Evolutionary conservation across 257 asterid species (phyloP).

Genomic region (Echium plantagineum): DNA sequence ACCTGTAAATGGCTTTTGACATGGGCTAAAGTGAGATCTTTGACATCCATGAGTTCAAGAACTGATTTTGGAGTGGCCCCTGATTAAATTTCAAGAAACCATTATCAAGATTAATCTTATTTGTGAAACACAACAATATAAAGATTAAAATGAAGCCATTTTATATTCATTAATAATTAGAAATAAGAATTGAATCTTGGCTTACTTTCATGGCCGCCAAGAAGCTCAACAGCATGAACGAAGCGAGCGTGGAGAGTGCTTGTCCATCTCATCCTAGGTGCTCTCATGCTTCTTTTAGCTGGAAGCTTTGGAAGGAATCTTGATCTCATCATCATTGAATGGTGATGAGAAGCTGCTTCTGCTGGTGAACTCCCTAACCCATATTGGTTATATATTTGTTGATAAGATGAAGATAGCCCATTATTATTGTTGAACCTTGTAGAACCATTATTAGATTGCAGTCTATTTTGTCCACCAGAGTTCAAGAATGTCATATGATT

Average conservation of each 20-base stretch:
- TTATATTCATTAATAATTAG: too few relatives aligned
- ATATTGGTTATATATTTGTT: conserved; percentile 20
- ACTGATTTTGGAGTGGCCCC: conserved; percentile 96
- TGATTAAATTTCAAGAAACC: conserved; percentile 9
- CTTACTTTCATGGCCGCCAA: conserved; percentile 99
- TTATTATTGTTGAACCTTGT: conserved; percentile 11
- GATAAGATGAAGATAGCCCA: conserved; percentile 28
- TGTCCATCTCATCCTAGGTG: conserved; percentile 92
- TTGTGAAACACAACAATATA: neutral
- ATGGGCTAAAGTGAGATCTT: conserved; percentile 85
- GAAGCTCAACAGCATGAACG: conserved; percentile 93
- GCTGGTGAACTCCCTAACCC: conserved; percentile 24
- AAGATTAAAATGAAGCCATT: too few relatives aligned
- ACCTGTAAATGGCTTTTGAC: conserved; percentile 93
- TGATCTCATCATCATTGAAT: conserved; percentile 40
- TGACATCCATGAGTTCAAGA: conserved; percentile 84
- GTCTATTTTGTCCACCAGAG: neutral
- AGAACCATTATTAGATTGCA: conserved; percentile 9
- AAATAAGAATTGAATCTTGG: too few relatives aligned
- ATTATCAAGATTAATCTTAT: neutral
- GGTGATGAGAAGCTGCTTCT: conserved; percentile 18
- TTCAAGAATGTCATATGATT: conserved; percentile 21
- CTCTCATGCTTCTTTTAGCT: conserved; percentile 70
- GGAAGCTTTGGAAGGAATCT: conserved; percentile 55
- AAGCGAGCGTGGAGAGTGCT: conserved; percentile 79